These are phyloP conservation scores for Mrakia gelida DNA, from an alignment of 768 basidiomycete genomes.

Conservation along the genomic window DNA sequence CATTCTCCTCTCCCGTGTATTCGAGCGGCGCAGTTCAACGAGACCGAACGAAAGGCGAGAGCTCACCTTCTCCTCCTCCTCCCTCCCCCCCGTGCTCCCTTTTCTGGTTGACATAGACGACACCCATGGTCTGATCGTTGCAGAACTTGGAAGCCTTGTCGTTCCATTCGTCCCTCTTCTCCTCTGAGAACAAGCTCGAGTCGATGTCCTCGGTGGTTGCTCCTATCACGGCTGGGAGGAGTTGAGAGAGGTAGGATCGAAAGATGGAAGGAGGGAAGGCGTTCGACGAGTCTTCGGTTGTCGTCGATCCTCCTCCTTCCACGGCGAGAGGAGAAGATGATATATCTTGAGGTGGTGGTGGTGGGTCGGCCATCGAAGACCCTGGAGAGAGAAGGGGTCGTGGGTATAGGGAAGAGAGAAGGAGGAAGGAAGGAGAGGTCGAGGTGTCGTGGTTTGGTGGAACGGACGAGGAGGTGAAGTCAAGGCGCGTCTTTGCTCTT, in stretches of 20 bases:
- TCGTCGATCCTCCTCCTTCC: too few species aligned
- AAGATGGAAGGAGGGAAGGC: slow-evolving; percentile 7
- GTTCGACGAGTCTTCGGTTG: too few species aligned
- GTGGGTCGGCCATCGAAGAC: background rate
- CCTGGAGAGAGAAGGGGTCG: background rate
- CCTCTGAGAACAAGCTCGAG: slow-evolving; percentile 55
- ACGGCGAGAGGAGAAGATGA: too few species aligned
- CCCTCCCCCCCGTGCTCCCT: slow-evolving; percentile 66
- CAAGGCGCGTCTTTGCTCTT: background rate
- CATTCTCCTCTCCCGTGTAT: too few species aligned
- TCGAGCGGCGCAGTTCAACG: too few species aligned
- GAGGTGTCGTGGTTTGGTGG: background rate
- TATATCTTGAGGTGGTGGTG: background rate
- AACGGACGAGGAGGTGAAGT: background rate
- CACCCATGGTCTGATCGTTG: slow-evolving; percentile 61
- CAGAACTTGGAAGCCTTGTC: slow-evolving; percentile 73
- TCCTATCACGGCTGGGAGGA: slow-evolving; percentile 80
- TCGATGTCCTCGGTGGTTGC: slow-evolving; percentile 62
- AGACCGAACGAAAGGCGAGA: too few species aligned
- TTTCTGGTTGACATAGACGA: slow-evolving; percentile 75
- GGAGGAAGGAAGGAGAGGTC: too few species aligned
- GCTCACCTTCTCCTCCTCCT: slow-evolving; percentile 42
- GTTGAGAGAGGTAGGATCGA: slow-evolving; percentile 57
- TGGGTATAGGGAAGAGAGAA: background rate
- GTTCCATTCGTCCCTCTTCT: slow-evolving; percentile 58